phyloP scores from a whole-genome alignment of 371 early-diverging fungal species.

The Mortierella sp. region DNA sequence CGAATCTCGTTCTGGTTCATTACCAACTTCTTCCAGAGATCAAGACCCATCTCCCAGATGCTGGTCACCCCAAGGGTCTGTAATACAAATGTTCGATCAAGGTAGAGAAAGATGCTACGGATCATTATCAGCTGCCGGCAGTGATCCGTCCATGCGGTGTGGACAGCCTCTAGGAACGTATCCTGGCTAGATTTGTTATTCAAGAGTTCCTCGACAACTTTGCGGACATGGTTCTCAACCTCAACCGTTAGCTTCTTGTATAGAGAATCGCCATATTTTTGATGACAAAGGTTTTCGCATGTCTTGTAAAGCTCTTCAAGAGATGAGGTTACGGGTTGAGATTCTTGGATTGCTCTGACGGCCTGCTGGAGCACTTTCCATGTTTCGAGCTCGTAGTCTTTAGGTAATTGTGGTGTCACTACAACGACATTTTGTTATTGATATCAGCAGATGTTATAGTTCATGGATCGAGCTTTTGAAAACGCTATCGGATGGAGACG shows the following conservation, averaged over 20 bases:
- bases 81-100: conserved; percentile 91
- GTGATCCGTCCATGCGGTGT: conserved; percentile 74
- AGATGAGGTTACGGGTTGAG: conserved; percentile 71
- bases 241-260: conserved; percentile 74
- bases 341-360: conserved; percentile 80
- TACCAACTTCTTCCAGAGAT: conserved; percentile 75
- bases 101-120: conserved; percentile 87
- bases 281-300: conserved; percentile 85
- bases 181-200: conserved; percentile 54
- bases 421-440: not conserved
- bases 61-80: conserved; percentile 75
- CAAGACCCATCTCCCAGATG: conserved; percentile 87
- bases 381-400: conserved; percentile 73
- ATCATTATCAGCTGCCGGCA: conserved; percentile 80
- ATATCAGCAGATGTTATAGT: not conserved
- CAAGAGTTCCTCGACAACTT: conserved; percentile 34
- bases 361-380: conserved; percentile 77
- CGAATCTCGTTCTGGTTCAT: conserved; percentile 65
- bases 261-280: conserved; percentile 73
- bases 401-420: conserved; percentile 78
- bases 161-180: conserved; percentile 66
- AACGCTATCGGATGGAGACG: not conserved
- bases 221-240: conserved; percentile 63
- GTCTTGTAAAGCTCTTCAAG: conserved; percentile 90
- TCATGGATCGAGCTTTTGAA: not conserved